Base-by-base conservation (phyloP, 2,329 filamentous ascomycete species). In the Trichoderma aggressivum region DNA sequence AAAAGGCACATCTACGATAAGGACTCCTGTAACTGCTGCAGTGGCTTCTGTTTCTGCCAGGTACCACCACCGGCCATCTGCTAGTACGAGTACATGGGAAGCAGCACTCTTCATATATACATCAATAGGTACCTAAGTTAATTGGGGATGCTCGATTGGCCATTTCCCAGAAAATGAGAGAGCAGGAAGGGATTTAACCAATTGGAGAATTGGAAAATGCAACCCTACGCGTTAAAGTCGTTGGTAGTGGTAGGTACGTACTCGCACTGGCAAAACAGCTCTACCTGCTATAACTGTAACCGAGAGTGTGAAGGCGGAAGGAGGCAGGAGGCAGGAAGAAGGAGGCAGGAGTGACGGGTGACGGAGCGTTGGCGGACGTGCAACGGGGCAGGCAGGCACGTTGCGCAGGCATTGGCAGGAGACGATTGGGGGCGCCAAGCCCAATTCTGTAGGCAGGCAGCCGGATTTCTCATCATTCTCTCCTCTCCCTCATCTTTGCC, bases 391-490 rank as follows among this genome's bases (percentile, higher is more conserved):
- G 36, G 65, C 65, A 69, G 65, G 67, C 59, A 70, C 67, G 67
- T 70, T 70, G 67, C 26, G 59, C 67, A 56, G 47, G 47, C 16
- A 70, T 70, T 70, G 67, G 67, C 64, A 60, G 39, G 39, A 24
- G n/a, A 11, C 28, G 55, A 43, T 30, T 26, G 30, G n/a, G 26
- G 39, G 34, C 36, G 36, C 53, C 26, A 56, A 59, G 53, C 34
- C 24, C 34, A 16, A n/a, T 7, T 43, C 61, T 32, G 39, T 21
- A 43, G 32, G 32, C 8, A 24, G 43, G 61, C 39, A 32, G 61
- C 36, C 24, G 36, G 21, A 24, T 62, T 62, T 43, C 18, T n/a
- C 16, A 11, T 3, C 43, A 2, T 21, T 47, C 5, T 43, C 28
- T 30, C 28, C 50, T 47, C 24, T 47, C 12, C 11, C 39, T 36